Base-by-base conservation (phyloP, 371 early-diverging fungal genomes). In the Dichotomocladium elegans region DNA sequence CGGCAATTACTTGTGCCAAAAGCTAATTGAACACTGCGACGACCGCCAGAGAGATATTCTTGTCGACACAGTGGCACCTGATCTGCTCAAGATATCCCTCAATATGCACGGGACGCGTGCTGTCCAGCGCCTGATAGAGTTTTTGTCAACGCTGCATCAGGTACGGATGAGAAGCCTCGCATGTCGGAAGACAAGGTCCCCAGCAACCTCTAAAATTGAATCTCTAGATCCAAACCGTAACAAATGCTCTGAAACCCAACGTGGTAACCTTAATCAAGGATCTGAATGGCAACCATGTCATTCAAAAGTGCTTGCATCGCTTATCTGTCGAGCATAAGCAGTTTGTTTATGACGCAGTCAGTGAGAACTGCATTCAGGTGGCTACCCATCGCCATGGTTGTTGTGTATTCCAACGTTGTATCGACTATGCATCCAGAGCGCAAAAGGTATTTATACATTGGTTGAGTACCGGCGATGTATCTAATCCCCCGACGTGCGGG, bases 101-200 rank as follows among this genome's bases (percentile, higher is more conserved):
- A 95, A 96, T 69, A 91, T 94, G 85, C 98, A 98, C 64, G 99
- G 99, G 12, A 98, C 98, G 28, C 81, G 99, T 47, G 98, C 97
- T 9, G 87, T 93, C 35, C 98, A 99, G 64, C 95, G 92, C 69
- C 77, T 95, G 66, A 88, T 99, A 49, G 98, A 98, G 57, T 79
- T 74, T 53, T 57, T 92, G 10, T 77, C 83, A 11, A 79, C 71
- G 1, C 74, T 79, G 22, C 64, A 78, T 48, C 88, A 89, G 63
- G 81, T 82, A 61, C 37, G 21, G n/a, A 40, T 27, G 21, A 19
- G 14, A 0, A 6, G 17, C n/a, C 7, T 2, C 14, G 21, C 21
- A 6, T 34, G 35, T 37, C 6, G 17, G 17, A 6, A 11, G 5
- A 35, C 11, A 35, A 11, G 14, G 35, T 17, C 17, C n/a, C n/a